Evolutionary conservation across 2,329 filamentous ascomycete genomes (phyloP), one percentile per base, ranked within the genome.

Genomic region (Aureobasidium sp.): DNA sequence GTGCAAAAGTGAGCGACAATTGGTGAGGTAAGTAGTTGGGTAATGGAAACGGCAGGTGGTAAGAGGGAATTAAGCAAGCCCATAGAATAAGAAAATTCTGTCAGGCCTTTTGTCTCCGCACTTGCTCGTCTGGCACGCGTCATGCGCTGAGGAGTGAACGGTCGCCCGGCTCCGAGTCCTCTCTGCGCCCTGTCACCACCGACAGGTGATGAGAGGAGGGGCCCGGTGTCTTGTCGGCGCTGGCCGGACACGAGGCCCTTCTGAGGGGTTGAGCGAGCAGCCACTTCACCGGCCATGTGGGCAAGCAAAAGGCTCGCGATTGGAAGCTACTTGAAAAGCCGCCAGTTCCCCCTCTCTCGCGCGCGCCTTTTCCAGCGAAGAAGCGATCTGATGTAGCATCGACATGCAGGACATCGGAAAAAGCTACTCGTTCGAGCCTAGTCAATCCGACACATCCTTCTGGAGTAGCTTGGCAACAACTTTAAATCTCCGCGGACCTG

Each of bases 11-110:
- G 71, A 70, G 66, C 60, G 62, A 70, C 68, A 70, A 72, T 71
- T 69, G 70, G 75, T 77, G 75, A 77, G 75, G 76, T 78, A 78
- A 78, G 72, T 70, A 72, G 70, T 77, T 77, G 73, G 73, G 72
- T 78, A 78, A 78, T 77, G 74, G 68, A 76, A 77, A 77, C 70
- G 45, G 56, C 58, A 57, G 47, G 39, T 58, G 50, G 54, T 61
- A 57, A 52, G 37, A 59, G 56, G 53, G 45, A 58, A 60, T 64
- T 54, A 64, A 64, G 50, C 53, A 57, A 56, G 62, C 59, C 54
- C 58, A 62, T 52, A 50, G 54, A 60, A 60, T 60, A 60, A 60
- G 57, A 60, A 60, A 60, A 49, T 60, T 60, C 45, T 50, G 52
- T 49, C 54, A 40, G n/a, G 19, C 31, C 19, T 42, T 45, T 60